Evolutionary conservation across 306 rosid species (phyloP), one percentile per base, ranked within the genome.

Genomic region (Cicer judaicum): DNA sequence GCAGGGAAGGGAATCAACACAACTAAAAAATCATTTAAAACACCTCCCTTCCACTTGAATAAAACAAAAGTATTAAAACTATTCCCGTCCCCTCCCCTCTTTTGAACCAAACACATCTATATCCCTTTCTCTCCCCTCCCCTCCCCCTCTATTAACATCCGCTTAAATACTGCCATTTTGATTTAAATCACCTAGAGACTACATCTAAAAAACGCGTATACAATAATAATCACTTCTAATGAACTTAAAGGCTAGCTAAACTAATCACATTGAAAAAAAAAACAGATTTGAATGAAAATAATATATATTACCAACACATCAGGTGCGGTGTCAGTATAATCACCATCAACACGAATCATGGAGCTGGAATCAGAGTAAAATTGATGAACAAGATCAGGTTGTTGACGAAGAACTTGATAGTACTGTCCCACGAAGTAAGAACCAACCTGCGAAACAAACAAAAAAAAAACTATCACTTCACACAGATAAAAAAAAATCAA

Each of bases 371-470:
- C 87, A 1, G 97, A 75, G 84, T 90, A 93, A 24, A 93, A 91
- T 87, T 86, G 97, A 84, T 93, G 88, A 70, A 89, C 93, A 2
- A 82, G 89, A 66, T 76, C 85, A 0, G 98, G 98, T 10, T 93
- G 87, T 66, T 86, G 91, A 54, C 90, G 90, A 76, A 93, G 93
- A 80, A 88, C 88, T 76, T 89, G 89, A 52, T 93, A 93, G 81
- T 90, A 93, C 86, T 88, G 95, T 42, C 87, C 92, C 40, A 86
- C 97, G 59, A 93, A 93, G 85, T 93, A 89, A 2, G 98, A 90
- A 18, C 98, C 98, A n/a, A 93, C 98, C 98, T 93, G 76, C 10
- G 76, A 64, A 77, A 8, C 24, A 44, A 14, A 42, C 1, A 15
- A 11, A 38, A 0, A 53, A n/a, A 16, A 6, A 16, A 1, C 2